Evolutionary conservation across 2,329 filamentous ascomycete genomes (phyloP), one percentile per base, ranked within the genome.

Genomic region (Arthrobotrys entomopaga): DNA sequence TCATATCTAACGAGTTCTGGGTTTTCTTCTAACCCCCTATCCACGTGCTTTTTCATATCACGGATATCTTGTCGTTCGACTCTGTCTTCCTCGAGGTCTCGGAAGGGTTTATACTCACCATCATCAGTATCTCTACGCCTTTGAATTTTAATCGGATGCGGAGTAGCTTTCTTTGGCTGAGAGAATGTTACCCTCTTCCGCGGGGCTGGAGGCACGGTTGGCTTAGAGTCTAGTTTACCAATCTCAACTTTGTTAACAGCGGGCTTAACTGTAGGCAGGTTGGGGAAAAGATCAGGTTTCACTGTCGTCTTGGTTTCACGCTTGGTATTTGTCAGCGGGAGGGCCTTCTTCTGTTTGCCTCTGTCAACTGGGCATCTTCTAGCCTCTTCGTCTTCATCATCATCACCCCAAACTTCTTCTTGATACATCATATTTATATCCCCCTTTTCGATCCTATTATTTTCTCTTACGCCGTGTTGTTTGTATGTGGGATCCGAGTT

Each of bases 401-500:
- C 13, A 38, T 22, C 19, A 13, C 26, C 53, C 22, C 13, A 42
- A 1, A 20, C 54, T n/a, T 66, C 49, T 26, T 66, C 61, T 4
- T 29, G 15, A 13, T 43, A 20, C 69, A 73, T 73, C 22, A 61
- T 53, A 19, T 57, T 10, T 19, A 73, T 50, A 40, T 73, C 69
- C 15, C 19, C 22, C 34, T 73, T 73, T 42, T 73, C 69, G 6
- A 57, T 73, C 40, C 22, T 61, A 38, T 73, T 63, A n/a, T 73
- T 58, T 43, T 66, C 69, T 40, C 61, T 58, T 13, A 73, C 56
- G 3, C 69, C 69, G 15, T 73, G 48, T 42, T 65, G 54, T 34
- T 16, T 50, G 52, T 73, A 73, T 3, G 61, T 73, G 6, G 69
- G 69, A 53, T 73, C 69, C 7, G 61, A 73, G 20, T 73, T 53